Percentiles rank a stretch among this genome's conserved stretches.
phyloP scores from a whole-genome alignment of 1,284 basidiomycete genomes.

The Moniliophthora roreri region DNA sequence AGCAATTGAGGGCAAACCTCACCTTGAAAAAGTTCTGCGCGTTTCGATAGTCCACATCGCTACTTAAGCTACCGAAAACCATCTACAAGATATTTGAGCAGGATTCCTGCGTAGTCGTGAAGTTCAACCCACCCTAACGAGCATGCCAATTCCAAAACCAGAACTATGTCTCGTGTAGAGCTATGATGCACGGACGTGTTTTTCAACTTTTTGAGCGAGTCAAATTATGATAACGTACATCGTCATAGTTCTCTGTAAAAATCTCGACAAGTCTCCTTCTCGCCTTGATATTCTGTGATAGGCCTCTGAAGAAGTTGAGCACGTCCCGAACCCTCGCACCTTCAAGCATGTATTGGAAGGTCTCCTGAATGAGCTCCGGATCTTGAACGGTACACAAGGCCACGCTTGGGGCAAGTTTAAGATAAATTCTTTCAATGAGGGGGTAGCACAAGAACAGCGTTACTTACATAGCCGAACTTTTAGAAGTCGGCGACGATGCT shows the following conservation, averaged over 20 bases:
- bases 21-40: too few species aligned
- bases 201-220: too few species aligned
- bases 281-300: constrained; percentile 44
- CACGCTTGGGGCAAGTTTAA: constrained; percentile 15
- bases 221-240: constrained; percentile 31
- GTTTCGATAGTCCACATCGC: too few species aligned
- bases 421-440: constrained; percentile 1
- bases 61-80: too few species aligned
- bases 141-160: too few species aligned
- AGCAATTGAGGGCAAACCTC: too few species aligned
- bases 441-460: constrained; percentile 33
- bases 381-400: constrained; percentile 50
- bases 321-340: constrained; percentile 68
- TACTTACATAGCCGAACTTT: background rate
- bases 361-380: constrained; percentile 50
- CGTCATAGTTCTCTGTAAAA: constrained; percentile 56
- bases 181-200: too few species aligned
- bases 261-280: constrained; percentile 39
- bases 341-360: constrained; percentile 56
- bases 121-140: too few species aligned
- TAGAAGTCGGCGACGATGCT: too few species aligned
- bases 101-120: too few species aligned
- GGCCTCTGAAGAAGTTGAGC: constrained; percentile 50
- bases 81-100: too few species aligned
- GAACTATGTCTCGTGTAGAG: too few species aligned